These are phyloP conservation scores for Myrmaecium sp. DNA, from an alignment of 2,329 filamentous ascomycete genomes.

Conservation along the genomic window DNA sequence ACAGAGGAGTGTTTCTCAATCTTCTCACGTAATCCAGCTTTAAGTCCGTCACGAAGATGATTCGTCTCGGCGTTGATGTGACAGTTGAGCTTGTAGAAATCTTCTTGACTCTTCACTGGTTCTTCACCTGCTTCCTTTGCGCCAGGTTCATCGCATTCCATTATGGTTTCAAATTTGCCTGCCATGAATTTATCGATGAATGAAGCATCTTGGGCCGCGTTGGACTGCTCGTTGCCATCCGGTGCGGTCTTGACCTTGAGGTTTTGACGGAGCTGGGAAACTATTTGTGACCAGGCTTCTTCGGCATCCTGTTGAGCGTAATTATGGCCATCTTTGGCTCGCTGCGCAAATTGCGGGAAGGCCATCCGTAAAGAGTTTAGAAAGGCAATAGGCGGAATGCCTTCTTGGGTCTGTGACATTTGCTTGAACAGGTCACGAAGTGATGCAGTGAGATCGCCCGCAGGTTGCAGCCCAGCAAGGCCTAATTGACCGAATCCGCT, in stretches of 20 bases:
- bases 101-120: slow-evolving; percentile 48
- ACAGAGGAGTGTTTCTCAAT: slow-evolving; percentile 76
- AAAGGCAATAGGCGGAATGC: slow-evolving; percentile 72
- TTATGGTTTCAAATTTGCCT: slow-evolving; percentile 59
- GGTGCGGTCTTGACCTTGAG: slow-evolving; percentile 42
- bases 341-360: slow-evolving; percentile 89
- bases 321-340: slow-evolving; percentile 61
- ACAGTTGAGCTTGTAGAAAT: slow-evolving; percentile 87
- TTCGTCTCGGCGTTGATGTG: slow-evolving; percentile 81
- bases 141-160: slow-evolving; percentile 68
- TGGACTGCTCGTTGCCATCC: slow-evolving; percentile 19
- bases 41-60: slow-evolving; percentile 76
- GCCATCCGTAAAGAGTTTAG: slow-evolving; percentile 59
- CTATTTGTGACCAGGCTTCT: slow-evolving; percentile 93
- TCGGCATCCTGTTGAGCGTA: slow-evolving; percentile 98
- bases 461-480: slow-evolving; percentile 39
- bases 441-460: slow-evolving; percentile 57
- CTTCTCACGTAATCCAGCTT: slow-evolving; percentile 67
- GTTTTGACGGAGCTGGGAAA: slow-evolving; percentile 66
- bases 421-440: slow-evolving; percentile 72
- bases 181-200: slow-evolving; percentile 87
- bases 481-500: slow-evolving; percentile 31
- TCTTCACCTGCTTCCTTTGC: slow-evolving; percentile 62
- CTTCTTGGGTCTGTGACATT: slow-evolving; percentile 77
- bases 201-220: slow-evolving; percentile 33